Evolutionary conservation across 2,329 filamentous ascomycete genomes (phyloP).

Genomic region (Talaromyces pinophilus): DNA sequence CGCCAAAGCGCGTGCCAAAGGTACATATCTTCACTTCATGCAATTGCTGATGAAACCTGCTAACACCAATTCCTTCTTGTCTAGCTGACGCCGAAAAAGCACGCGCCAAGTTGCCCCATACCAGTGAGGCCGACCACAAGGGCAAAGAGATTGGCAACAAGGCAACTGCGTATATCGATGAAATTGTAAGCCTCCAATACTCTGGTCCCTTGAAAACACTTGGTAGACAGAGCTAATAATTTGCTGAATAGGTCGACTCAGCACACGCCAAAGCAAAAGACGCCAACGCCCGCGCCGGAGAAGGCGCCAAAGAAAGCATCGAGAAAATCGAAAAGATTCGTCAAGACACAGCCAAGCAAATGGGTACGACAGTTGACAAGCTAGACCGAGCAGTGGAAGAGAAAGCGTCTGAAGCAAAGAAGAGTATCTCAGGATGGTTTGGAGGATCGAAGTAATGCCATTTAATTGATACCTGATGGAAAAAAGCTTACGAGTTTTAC

Average conservation of each 20-base stretch:
- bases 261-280: constrained; percentile 62
- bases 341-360: constrained; percentile 60
- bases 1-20: constrained; percentile 83
- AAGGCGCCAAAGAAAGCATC: constrained; percentile 61
- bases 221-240: constrained; percentile 24
- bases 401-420: constrained; percentile 78
- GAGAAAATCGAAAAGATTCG: constrained; percentile 61
- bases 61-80: neutral
- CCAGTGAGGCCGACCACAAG: constrained; percentile 56
- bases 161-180: constrained; percentile 67
- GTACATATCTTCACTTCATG: constrained; percentile 48
- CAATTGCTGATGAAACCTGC: neutral
- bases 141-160: constrained; percentile 62
- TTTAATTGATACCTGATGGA: neutral
- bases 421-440: constrained; percentile 82
- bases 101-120: constrained; percentile 65
- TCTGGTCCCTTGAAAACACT: neutral
- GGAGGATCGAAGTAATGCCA: constrained; percentile 44
- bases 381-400: constrained; percentile 81
- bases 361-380: constrained; percentile 65
- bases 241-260: constrained; percentile 35
- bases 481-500: neutral
- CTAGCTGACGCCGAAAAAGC: constrained; percentile 75
- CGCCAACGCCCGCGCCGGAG: constrained; percentile 59
- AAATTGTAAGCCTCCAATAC: constrained; percentile 52